Evolutionary conservation across 345 rosid species (phyloP).

Genomic region (Toxicodendron radicans): DNA sequence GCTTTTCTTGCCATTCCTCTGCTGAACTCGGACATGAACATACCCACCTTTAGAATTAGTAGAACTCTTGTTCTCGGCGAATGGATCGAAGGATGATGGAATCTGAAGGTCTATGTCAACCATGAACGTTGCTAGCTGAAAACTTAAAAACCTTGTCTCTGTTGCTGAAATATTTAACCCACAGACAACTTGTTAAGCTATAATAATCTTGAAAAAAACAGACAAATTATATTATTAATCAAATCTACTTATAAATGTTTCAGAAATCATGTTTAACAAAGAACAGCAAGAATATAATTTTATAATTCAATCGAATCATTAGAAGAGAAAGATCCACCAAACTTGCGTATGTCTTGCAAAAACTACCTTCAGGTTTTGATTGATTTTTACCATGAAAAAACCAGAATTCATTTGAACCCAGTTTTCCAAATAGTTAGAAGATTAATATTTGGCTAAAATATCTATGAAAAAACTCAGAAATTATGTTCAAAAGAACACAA

Average conservation of each 20-base stretch:
- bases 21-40: conserved; percentile 74
- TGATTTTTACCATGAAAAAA: too few species aligned
- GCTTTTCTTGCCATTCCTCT: conserved; percentile 83
- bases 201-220: too few species aligned
- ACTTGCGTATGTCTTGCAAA: too few species aligned
- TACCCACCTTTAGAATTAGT: conserved; percentile 61
- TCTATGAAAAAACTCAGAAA: too few species aligned
- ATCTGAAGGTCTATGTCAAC: conserved; percentile 61
- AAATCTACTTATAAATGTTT: too few species aligned
- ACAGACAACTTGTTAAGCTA: too few species aligned
- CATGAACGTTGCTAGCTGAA: conserved; percentile 57
- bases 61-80: conserved; percentile 54
- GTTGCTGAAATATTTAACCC: neutral
- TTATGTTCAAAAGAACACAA: neutral
- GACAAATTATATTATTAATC: too few species aligned
- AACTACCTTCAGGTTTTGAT: neutral
- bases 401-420: neutral
- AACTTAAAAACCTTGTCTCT: conserved; percentile 10
- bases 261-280: too few species aligned
- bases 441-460: too few species aligned
- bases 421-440: neutral
- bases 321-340: too few species aligned
- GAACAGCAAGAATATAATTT: too few species aligned
- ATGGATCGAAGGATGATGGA: conserved; percentile 70
- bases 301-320: too few species aligned